Percentiles rank a stretch among this genome's conserved stretches.
Evolutionary conservation across 768 basidiomycete species (phyloP).

Genomic region (Lactarius psammicola): DNA sequence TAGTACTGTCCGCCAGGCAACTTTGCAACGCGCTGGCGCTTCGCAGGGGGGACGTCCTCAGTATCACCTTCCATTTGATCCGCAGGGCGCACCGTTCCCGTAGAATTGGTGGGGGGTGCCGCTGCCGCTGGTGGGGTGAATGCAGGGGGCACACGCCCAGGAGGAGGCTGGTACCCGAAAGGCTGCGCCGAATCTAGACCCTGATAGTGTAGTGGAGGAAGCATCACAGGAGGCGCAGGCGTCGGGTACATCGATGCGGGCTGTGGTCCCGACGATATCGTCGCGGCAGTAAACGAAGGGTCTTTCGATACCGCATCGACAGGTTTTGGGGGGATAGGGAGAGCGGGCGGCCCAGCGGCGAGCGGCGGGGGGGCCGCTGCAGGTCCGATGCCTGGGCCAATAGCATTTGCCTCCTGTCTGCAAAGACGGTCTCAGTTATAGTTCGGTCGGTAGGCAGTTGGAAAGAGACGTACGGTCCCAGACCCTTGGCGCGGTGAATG

Average conservation of each 20-base stretch:
- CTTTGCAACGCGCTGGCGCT: conserved; percentile 84
- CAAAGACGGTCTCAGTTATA: conserved; percentile 25
- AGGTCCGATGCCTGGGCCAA: conserved; percentile 86
- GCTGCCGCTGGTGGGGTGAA: conserved; percentile 58
- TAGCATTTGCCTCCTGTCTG: conserved; percentile 74
- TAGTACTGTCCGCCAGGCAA: conserved; percentile 81
- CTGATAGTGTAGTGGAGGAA: conserved; percentile 82
- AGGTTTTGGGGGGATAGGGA: conserved; percentile 66
- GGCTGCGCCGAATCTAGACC: conserved; percentile 73
- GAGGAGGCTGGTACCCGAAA: conserved; percentile 72
- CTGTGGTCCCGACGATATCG: conserved; percentile 88
- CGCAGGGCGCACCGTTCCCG: conserved; percentile 73
- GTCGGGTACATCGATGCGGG: conserved; percentile 70
- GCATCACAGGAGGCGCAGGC: conserved; percentile 65
- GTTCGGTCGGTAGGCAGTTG: conserved; percentile 14
- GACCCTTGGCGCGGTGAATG: conserved; percentile 89
- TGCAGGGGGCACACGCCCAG: conserved; percentile 35
- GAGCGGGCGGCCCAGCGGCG: conserved; percentile 63
- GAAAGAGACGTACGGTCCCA: conserved; percentile 65
- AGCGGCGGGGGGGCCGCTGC: conserved; percentile 65
- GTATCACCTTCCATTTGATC: conserved; percentile 74
- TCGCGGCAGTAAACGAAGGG: conserved; percentile 74
- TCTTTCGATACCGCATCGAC: conserved; percentile 42
- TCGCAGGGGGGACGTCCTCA: conserved; percentile 76
- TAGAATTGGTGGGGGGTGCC: conserved; percentile 45